A percentile compares a stretch with the other conserved stretches of the same genome.
phyloP scores from a whole-genome alignment of 805 yeast genomes.

The Lipomyces starkeyi region DNA sequence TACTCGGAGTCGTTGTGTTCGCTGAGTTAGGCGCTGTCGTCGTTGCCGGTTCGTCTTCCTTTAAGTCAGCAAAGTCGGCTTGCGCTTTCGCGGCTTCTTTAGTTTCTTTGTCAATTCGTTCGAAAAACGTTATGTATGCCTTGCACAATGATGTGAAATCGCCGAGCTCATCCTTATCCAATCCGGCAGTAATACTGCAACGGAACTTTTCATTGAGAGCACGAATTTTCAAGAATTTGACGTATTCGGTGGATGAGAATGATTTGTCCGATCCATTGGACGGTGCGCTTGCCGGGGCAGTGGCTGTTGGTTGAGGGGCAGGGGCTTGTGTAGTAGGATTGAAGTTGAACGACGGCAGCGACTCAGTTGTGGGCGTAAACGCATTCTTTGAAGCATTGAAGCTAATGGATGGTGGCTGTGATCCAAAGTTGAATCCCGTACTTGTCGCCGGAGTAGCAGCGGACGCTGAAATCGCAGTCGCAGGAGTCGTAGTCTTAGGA shows the following conservation, averaged over 20 bases:
- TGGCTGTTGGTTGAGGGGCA: conserved; percentile 4
- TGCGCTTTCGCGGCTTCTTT: conserved; percentile 20
- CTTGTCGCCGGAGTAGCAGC: conserved; percentile 15
- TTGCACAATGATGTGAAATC: conserved; percentile 25
- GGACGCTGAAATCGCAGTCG: conserved; percentile 8
- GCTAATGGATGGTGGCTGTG: conserved; percentile 4
- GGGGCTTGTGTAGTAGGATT: background rate
- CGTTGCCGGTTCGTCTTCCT: conserved; percentile 11
- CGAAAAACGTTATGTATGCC: conserved; percentile 29
- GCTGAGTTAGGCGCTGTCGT: conserved; percentile 5
- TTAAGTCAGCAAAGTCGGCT: conserved; percentile 25
- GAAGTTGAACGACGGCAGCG: conserved; percentile 5
- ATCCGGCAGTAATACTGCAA: conserved; percentile 19
- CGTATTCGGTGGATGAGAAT: conserved; percentile 29
- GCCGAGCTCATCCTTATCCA: conserved; percentile 34
- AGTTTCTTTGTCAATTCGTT: conserved; percentile 21
- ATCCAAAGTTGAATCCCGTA: conserved; percentile 5
- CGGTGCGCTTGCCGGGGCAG: conserved; percentile 3
- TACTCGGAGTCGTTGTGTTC: conserved; percentile 11
- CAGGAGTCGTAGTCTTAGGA: background rate
- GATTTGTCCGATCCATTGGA: conserved; percentile 8
- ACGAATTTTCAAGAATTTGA: conserved; percentile 36
- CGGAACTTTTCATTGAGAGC: conserved; percentile 37
- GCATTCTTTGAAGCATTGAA: background rate
- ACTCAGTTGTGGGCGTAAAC: conserved; percentile 7